Percentiles rank a stretch among this genome's conserved stretches.
Evolutionary conservation across 176 grass and related monocot genomes (phyloP).

Genomic region (Oryza punctata): DNA sequence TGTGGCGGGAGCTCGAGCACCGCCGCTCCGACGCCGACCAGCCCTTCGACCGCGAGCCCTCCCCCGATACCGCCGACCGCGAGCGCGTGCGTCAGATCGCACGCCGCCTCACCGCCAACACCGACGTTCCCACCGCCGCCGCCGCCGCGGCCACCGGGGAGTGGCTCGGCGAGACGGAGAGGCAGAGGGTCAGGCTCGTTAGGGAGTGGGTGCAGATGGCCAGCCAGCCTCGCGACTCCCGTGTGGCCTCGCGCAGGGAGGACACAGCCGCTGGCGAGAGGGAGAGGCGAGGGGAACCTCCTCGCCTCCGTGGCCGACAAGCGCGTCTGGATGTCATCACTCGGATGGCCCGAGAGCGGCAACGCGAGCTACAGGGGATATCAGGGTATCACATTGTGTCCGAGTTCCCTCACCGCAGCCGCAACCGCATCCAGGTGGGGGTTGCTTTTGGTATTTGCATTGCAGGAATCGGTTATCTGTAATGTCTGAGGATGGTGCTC

Average conservation of each 20-base stretch:
- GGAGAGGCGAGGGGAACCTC: slow-evolving; percentile 65
- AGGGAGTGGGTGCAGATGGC: slow-evolving; percentile 95
- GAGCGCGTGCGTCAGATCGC: slow-evolving; percentile 70
- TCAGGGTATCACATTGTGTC: slow-evolving; percentile 77
- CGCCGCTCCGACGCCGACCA: slow-evolving; percentile 44
- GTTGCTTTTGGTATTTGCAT: background rate
- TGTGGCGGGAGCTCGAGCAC: slow-evolving; percentile 92
- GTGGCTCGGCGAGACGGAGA: slow-evolving; percentile 86
- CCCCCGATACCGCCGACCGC: slow-evolving; percentile 63
- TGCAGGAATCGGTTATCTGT: background rate
- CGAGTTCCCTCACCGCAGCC: slow-evolving; percentile 74
- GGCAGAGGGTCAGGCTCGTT: slow-evolving; percentile 82
- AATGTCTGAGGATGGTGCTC: background rate
- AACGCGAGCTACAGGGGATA: slow-evolving; percentile 85
- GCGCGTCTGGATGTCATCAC: slow-evolving; percentile 80
- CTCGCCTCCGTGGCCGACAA: slow-evolving; percentile 78
- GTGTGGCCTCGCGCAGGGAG: slow-evolving; percentile 39
- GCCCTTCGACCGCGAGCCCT: slow-evolving; percentile 64
- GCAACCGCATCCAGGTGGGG: slow-evolving; percentile 94
- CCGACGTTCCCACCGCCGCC: slow-evolving; percentile 28
- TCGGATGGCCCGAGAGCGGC: slow-evolving; percentile 76
- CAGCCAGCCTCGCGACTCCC: slow-evolving; percentile 67
- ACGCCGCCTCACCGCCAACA: slow-evolving; percentile 52
- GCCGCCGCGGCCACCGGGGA: slow-evolving; percentile 47
- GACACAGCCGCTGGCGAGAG: slow-evolving; percentile 31